Conservation (phyloP, 2,329 filamentous ascomycete genomes). For the Botrytis tulipae region DNA sequence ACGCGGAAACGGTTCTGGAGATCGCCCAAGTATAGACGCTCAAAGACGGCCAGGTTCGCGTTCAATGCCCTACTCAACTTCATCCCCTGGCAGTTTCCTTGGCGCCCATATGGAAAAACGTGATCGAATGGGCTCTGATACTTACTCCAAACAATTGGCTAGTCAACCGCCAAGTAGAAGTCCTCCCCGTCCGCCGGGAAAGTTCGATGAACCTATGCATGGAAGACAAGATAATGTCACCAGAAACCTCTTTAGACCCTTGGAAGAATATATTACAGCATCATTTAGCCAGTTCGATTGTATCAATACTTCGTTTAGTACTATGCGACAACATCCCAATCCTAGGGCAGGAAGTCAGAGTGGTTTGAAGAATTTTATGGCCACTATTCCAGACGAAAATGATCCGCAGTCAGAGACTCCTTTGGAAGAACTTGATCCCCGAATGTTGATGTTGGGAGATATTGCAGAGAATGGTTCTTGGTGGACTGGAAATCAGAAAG, state of each 20-base stretch:
- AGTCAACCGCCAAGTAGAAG: constrained; percentile 12
- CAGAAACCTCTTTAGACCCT: constrained; percentile 65
- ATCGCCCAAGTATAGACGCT: neutral
- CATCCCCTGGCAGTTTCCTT: constrained; percentile 33
- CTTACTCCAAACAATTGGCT: neutral
- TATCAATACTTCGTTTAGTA: constrained; percentile 74
- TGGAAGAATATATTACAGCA: constrained; percentile 74
- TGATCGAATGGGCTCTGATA: constrained; percentile 14
- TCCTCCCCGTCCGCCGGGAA: constrained; percentile 5
- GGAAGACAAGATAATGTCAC: constrained; percentile 40
- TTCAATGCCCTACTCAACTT: constrained; percentile 31
- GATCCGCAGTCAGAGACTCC: constrained; percentile 31
- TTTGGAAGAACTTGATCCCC: constrained; percentile 67
- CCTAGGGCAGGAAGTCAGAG: constrained; percentile 35
- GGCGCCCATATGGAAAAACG: constrained; percentile 22
- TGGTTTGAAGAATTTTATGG: constrained; percentile 29
- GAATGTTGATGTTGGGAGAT: constrained; percentile 70
- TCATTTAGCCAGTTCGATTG: constrained; percentile 68
- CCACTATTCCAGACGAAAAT: constrained; percentile 36
- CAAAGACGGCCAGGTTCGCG: constrained; percentile 6
- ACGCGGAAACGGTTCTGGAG: neutral
- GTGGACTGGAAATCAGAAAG: constrained; percentile 66
- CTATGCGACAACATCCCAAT: constrained; percentile 44
- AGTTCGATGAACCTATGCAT: constrained; percentile 29
- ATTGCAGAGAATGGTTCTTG: constrained; percentile 78